A percentile compares a stretch with the other conserved stretches of the same genome.
Evolutionary conservation across 108 stramenopile species (phyloP).

Genomic region (Pseudonitzschia multiseries): DNA sequence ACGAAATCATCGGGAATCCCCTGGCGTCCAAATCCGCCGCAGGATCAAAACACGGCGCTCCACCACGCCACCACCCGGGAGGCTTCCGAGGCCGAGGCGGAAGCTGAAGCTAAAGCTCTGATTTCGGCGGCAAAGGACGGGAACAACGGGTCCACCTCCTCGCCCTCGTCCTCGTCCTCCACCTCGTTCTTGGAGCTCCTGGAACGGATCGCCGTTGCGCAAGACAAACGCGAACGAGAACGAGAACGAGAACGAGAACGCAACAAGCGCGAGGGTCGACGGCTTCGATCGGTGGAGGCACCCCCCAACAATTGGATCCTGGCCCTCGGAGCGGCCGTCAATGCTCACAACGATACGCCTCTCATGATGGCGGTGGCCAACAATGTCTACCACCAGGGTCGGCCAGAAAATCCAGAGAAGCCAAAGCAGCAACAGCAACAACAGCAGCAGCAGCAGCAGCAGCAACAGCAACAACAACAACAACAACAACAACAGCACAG

Average conservation of each 20-base stretch:
- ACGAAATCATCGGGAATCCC: constrained; percentile 25
- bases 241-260: too few species aligned
- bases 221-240: neutral
- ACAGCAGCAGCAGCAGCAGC: constrained; percentile 6
- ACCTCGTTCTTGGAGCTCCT: neutral
- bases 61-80: constrained; percentile 42
- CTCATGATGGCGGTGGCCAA: constrained; percentile 57
- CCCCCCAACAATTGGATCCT: neutral
- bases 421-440: neutral
- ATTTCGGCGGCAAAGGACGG: too few species aligned
- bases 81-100: neutral
- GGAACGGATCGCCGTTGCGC: neutral
- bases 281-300: too few species aligned
- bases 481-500: too few species aligned
- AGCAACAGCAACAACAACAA: neutral
- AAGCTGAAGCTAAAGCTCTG: too few species aligned
- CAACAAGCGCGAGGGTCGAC: too few species aligned
- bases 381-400: neutral
- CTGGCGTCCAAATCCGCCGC: neutral
- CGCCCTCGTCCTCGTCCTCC: too few species aligned
- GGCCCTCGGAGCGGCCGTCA: constrained; percentile 23
- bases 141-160: too few species aligned
- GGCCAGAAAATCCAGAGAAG: too few species aligned
- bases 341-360: constrained; percentile 63
- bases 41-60: constrained; percentile 46